A percentile compares a stretch with the other conserved stretches of the same genome.
phyloP scores from a whole-genome alignment of 768 basidiomycete species.

The Galerina marginata region DNA sequence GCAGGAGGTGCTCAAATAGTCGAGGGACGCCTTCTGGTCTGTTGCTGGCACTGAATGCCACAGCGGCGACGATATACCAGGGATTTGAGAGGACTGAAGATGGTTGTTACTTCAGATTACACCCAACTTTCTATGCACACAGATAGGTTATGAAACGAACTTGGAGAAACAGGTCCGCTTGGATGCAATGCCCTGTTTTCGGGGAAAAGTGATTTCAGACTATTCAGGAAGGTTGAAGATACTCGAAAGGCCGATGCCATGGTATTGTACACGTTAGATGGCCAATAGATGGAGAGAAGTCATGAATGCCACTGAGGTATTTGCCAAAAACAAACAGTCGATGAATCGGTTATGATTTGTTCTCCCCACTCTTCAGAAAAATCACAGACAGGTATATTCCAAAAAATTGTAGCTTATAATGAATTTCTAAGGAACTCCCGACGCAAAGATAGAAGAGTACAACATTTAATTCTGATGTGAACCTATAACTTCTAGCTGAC shows the following conservation, averaged over 20 bases:
- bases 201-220: constrained; percentile 55
- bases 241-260: constrained; percentile 40
- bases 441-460: not conserved
- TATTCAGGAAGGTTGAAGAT: constrained; percentile 47
- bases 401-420: too few relatives aligned
- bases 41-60: constrained; percentile 64
- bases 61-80: constrained; percentile 65
- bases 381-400: too few relatives aligned
- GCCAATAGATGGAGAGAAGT: not conserved
- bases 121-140: not conserved
- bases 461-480: too few relatives aligned
- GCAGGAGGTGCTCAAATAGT: constrained; percentile 56
- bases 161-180: constrained; percentile 15
- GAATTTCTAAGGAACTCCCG: too few relatives aligned
- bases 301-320: not conserved
- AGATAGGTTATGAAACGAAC: not conserved
- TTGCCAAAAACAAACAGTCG: too few relatives aligned
- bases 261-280: not conserved
- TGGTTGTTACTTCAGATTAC: not conserved
- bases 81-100: constrained; percentile 40
- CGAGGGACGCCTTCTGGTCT: constrained; percentile 59
- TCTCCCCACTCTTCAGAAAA: too few relatives aligned
- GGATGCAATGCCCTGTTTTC: constrained; percentile 7
- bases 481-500: not conserved
- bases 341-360: too few relatives aligned